Evolutionary conservation across 352 stramenopile species (phyloP).

Genomic region (Pythium aristosporum): DNA sequence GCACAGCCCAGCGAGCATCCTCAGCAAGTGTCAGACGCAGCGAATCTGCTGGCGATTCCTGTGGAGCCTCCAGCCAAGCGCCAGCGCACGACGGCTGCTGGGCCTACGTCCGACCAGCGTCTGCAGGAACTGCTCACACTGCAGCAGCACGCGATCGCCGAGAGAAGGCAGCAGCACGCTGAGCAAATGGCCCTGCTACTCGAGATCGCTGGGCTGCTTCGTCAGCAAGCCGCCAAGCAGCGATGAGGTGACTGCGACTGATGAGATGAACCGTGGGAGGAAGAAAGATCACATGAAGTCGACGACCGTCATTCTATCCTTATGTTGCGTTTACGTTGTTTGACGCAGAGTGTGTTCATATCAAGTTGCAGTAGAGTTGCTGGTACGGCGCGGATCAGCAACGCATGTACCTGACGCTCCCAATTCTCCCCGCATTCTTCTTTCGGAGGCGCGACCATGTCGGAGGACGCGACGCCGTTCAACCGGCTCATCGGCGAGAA

Average conservation of each 20-base stretch:
- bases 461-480: constrained; percentile 26
- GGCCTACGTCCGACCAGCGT: constrained; percentile 7
- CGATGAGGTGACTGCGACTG: background rate
- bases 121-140: constrained; percentile 35
- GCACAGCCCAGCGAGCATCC: background rate
- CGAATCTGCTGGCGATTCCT: background rate
- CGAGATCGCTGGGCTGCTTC: constrained; percentile 41
- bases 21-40: background rate
- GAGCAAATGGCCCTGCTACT: constrained; percentile 53
- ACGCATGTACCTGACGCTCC: background rate
- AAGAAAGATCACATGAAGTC: constrained; percentile 1
- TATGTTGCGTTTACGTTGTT: constrained; percentile 2
- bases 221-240: constrained; percentile 13
- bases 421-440: background rate
- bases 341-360: background rate
- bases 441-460: background rate
- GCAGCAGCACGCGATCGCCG: constrained; percentile 40
- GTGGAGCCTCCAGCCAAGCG: constrained; percentile 14
- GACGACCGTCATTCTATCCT: constrained; percentile 6
- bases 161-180: constrained; percentile 50
- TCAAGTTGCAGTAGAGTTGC: constrained; percentile 5
- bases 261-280: constrained; percentile 1
- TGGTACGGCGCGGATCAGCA: background rate
- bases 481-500: constrained; percentile 67
- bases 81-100: background rate